Percentiles rank a stretch among this genome's conserved stretches.
These are phyloP conservation scores for Leucosporidium yakuticum DNA, from an alignment of 768 basidiomycete species.

Conservation along the genomic window DNA sequence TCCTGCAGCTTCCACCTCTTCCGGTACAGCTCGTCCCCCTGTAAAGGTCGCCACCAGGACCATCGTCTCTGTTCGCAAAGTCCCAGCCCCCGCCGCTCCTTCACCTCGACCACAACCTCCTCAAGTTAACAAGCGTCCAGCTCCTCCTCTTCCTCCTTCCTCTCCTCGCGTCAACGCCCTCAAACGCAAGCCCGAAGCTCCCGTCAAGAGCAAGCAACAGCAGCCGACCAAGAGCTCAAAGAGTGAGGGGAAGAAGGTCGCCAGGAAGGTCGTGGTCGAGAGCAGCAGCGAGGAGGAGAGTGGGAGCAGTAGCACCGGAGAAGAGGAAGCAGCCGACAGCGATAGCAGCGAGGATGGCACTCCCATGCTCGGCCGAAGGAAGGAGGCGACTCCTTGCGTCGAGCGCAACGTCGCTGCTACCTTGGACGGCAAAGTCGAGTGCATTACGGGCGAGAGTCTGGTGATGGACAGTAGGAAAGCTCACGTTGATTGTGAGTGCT, in stretches of 20 bases:
- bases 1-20: no score
- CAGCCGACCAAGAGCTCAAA: neutral
- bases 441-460: slow-evolving; percentile 13
- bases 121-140: no score
- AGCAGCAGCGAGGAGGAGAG: slow-evolving; percentile 1
- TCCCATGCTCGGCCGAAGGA: neutral
- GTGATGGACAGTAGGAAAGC: slow-evolving; percentile 9
- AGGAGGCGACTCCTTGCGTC: slow-evolving; percentile 8
- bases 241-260: neutral
- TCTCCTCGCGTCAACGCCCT: no score
- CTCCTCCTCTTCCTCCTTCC: no score
- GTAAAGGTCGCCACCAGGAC: no score
- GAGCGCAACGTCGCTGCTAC: slow-evolving; percentile 1
- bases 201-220: no score
- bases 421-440: neutral
- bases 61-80: no score
- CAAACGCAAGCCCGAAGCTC: no score
- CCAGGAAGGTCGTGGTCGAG: slow-evolving; percentile 4
- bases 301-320: neutral
- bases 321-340: slow-evolving; percentile 10
- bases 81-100: no score
- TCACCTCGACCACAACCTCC: no score
- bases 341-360: neutral
- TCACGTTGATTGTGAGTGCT: slow-evolving; percentile 15
- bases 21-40: no score